Percentiles rank a stretch among this genome's conserved stretches.
These are phyloP conservation scores for Geosmithia morbida DNA, from an alignment of 2,329 filamentous ascomycete genomes.

Conservation along the genomic window DNA sequence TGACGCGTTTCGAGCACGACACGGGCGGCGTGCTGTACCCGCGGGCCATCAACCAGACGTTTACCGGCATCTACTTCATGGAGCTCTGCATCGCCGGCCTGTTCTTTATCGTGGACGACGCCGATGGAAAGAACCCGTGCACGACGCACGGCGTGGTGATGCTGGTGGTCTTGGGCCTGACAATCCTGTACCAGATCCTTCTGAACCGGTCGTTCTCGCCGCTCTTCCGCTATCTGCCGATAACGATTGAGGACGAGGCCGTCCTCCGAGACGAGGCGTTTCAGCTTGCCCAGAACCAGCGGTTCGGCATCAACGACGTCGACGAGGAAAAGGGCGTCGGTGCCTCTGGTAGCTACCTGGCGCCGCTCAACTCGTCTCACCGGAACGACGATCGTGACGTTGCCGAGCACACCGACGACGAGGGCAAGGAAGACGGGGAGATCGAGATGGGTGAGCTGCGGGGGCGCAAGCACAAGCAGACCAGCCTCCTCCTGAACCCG, in stretches of 20 bases:
- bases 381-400: background rate
- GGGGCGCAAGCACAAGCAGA: background rate
- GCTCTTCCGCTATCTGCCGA: slow-evolving; percentile 76
- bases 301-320: slow-evolving; percentile 46
- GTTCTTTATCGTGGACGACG: slow-evolving; percentile 64
- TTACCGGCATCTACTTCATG: slow-evolving; percentile 91
- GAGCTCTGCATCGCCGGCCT: slow-evolving; percentile 79
- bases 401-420: background rate
- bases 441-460: slow-evolving; percentile 25
- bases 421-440: slow-evolving; percentile 3
- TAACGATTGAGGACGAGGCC: slow-evolving; percentile 91
- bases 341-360: slow-evolving; percentile 21
- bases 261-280: slow-evolving; percentile 85
- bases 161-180: slow-evolving; percentile 60
- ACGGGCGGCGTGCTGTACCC: slow-evolving; percentile 90
- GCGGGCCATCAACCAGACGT: slow-evolving; percentile 85
- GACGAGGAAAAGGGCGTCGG: slow-evolving; percentile 28
- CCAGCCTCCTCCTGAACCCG: slow-evolving; percentile 21
- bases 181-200: slow-evolving; percentile 62
- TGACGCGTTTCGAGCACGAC: slow-evolving; percentile 77
- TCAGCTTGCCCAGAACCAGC: slow-evolving; percentile 58
- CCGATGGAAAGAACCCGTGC: slow-evolving; percentile 39
- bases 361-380: background rate
- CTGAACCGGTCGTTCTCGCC: slow-evolving; percentile 76
- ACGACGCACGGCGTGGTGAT: slow-evolving; percentile 71